A percentile compares a stretch with the other conserved stretches of the same genome.
These are phyloP conservation scores for Fraxinus excelsior DNA, from an alignment of 257 asterid genomes.

Conservation along the genomic window DNA sequence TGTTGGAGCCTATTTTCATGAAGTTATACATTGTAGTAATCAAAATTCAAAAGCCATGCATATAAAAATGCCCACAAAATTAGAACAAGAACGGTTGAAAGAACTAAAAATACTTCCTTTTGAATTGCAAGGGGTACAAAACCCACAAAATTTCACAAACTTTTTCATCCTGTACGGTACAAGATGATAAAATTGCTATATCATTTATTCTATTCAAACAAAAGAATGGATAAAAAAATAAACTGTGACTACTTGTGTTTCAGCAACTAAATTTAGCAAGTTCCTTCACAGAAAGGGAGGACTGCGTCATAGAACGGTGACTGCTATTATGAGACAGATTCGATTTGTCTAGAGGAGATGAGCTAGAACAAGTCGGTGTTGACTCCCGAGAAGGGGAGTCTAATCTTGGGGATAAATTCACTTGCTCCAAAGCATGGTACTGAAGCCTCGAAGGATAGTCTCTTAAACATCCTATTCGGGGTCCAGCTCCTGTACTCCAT, in stretches of 20 bases:
- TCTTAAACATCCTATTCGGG: conserved; percentile 78
- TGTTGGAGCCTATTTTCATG: background rate
- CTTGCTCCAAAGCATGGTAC: conserved; percentile 71
- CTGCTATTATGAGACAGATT: conserved; percentile 39
- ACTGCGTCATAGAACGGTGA: conserved; percentile 32
- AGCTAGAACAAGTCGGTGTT: conserved; percentile 32
- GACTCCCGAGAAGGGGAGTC: conserved; percentile 43
- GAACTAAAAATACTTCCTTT: conserved; percentile 12
- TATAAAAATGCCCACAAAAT: background rate
- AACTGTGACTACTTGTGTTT: conserved; percentile 18
- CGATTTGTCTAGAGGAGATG: conserved; percentile 22
- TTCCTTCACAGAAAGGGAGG: conserved; percentile 35
- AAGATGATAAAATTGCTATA: conserved; percentile 35
- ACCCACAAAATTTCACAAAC: conserved; percentile 37
- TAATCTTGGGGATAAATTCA: conserved; percentile 66
- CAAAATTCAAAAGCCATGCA: background rate
- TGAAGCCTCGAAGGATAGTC: conserved; percentile 83
- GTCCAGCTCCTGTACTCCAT: conserved; percentile 98
- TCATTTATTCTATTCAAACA: conserved; percentile 50
- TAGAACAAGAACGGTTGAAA: background rate
- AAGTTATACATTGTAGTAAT: background rate
- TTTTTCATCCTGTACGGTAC: conserved; percentile 30
- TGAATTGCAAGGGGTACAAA: conserved; percentile 26
- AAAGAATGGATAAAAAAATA: conserved; percentile 44
- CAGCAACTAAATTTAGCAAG: conserved; percentile 18